Base-by-base conservation (phyloP, 768 basidiomycete species). In the Pleurotus tuoliensis region DNA sequence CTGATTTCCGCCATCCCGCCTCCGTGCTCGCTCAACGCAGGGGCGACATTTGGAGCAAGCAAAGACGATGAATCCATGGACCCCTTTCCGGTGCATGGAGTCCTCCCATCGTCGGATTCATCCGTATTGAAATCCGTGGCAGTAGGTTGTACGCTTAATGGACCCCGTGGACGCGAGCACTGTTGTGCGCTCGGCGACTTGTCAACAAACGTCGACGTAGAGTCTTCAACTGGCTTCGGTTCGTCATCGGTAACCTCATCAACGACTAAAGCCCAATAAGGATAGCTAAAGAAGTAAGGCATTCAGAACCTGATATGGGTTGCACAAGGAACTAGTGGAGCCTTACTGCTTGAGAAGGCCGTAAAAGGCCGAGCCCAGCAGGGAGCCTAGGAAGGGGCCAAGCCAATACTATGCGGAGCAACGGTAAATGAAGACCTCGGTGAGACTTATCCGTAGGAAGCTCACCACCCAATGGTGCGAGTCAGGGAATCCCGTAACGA, bases 361-460 rank as follows among this genome's bases (percentile, higher is more conserved):
- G 64, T 88, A 91, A 62, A 89, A 76, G 5, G 63, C 75, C 13
- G 80, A 74, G 30, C 72, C 85, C 7, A 90, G 73, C 8, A 90
- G 65, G 4, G 84, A 77, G 27, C 89, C 88, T 18, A 90, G 73
- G 54, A 79, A 79, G 0, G 87, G 87, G 39, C 89, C 88, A 7
- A 88, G 69, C 87, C 86, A 87, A 63, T 87, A 87, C 83, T 87
- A 56, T 24, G 4, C 24, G 12, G 22, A 13, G 61, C 18, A 27
- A 39, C 30, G 30, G 30, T 34, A 9, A 11, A 50, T 55, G 56
- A 58, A 47, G 40, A 8, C 3, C 11, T 34, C 8, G 22, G 24
- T 9, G 38, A n/a, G 57, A 25, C 27, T 43, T 24, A 55, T 8
- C 9, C 18, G 3, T 50, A 13, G 1, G 27, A 3, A 37, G 72